Evolutionary conservation across 306 rosid genomes (phyloP).

Genomic region (Trifolium dubium): DNA sequence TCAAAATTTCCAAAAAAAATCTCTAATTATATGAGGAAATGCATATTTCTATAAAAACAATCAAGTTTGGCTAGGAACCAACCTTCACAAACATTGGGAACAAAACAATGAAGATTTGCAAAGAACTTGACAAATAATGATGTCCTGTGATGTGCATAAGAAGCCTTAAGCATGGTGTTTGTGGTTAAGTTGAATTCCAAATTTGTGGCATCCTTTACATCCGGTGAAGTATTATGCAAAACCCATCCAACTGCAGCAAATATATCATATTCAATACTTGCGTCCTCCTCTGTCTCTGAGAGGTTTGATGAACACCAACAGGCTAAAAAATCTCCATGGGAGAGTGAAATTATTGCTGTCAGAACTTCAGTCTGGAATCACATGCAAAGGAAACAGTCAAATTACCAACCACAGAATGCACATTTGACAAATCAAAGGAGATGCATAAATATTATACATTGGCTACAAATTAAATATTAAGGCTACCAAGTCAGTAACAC

Average conservation of each 20-base stretch:
- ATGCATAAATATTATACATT: slow-evolving; percentile 27
- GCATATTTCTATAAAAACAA: slow-evolving; percentile 26
- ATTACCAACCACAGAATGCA: slow-evolving; percentile 31
- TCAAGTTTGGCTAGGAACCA: slow-evolving; percentile 44
- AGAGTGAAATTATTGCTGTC: slow-evolving; percentile 82
- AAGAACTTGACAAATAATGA: slow-evolving; percentile 89
- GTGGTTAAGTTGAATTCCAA: slow-evolving; percentile 61
- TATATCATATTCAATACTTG: slow-evolving; percentile 76
- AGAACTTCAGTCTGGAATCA: slow-evolving; percentile 83
- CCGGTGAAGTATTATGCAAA: slow-evolving; percentile 64
- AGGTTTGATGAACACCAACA: slow-evolving; percentile 95
- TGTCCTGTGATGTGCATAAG: slow-evolving; percentile 87
- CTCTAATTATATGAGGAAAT: slow-evolving; percentile 35
- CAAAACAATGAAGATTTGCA: slow-evolving; percentile 97
- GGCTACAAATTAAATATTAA: slow-evolving; percentile 26
- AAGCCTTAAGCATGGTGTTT: slow-evolving; percentile 66
- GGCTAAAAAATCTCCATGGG: slow-evolving; percentile 84
- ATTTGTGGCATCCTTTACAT: slow-evolving; percentile 44
- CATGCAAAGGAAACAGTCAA: slow-evolving; percentile 53
- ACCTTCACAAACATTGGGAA: slow-evolving; percentile 94
- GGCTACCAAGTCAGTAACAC: slow-evolving; percentile 9
- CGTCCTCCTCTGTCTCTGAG: slow-evolving; percentile 78
- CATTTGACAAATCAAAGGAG: slow-evolving; percentile 41
- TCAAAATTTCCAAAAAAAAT: slow-evolving; percentile 33
- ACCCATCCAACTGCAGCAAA: slow-evolving; percentile 92